Base-by-base conservation (phyloP, 768 basidiomycete species). In the Boletus vermiculosoides region DNA sequence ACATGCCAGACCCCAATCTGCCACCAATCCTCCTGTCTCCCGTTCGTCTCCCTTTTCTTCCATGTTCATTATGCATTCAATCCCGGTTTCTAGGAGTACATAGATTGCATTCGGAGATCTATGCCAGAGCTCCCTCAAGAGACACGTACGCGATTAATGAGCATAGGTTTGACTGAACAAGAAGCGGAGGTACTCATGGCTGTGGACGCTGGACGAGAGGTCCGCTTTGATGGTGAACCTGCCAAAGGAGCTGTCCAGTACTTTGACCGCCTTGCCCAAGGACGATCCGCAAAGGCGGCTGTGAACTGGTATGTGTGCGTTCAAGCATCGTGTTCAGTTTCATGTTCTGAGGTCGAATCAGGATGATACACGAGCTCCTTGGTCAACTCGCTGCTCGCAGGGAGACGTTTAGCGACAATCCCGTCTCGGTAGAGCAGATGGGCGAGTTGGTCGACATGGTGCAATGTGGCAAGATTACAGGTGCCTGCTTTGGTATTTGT, bases 1-100 rank as follows among this genome's bases (percentile, higher is more conserved):
- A 98, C 74, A 96, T 99, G 92, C 97, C 97, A 0, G 97, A 99
- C 69, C 87, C 93, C 0, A 98, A 98, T 69, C 74, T 98, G 1
- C 93, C 94, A 0, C 82, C 86, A 0, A 74, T 98, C 6, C 66
- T 83, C 33, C 65, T 90, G 8, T 79, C 79, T 55, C 68, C 82
- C 57, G 86, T 83, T 56, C 18, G 61, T 64, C 63, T 59, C 48
- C 16, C 44, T 22, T 48, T 48, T 59, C 55, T 33, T 22, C 23
- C 36, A 10, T 23, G 5, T 39, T 25, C 16, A 16, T n/a, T 5
- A 11, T 47, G 59, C 25, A 57, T 45, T 50, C 33, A 37, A 39
- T 31, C 48, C 22, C 10, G 1, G 22, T 20, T 56, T 45, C n/a
- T 64, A 96, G 92, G 73, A 73, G 25, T 87, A 89, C 58, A 76